A percentile compares a stretch with the other conserved stretches of the same genome.
phyloP scores from a whole-genome alignment of 495 filamentous ascomycete genomes.

The Daldinia decipiens region DNA sequence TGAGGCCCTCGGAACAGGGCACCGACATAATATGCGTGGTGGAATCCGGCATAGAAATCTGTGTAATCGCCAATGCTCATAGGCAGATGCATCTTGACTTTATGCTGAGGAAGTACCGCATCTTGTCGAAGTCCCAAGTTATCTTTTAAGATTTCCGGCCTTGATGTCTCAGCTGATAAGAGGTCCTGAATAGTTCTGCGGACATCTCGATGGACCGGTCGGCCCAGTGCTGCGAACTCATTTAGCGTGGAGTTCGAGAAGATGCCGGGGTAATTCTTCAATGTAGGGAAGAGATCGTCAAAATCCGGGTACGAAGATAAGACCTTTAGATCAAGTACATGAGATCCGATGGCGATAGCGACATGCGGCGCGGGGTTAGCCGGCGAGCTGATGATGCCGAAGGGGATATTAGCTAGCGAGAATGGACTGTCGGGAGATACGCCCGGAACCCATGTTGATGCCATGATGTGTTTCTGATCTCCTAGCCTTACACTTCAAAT shows the following conservation, averaged over 20 bases:
- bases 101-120: slow-evolving; percentile 61
- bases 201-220: slow-evolving; percentile 74
- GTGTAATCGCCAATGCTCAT: slow-evolving; percentile 95
- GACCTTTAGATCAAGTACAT: slow-evolving; percentile 78
- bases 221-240: slow-evolving; percentile 81
- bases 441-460: slow-evolving; percentile 52
- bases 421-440: slow-evolving; percentile 63
- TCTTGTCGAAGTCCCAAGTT: slow-evolving; percentile 46
- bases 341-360: slow-evolving; percentile 81
- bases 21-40: slow-evolving; percentile 88
- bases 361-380: slow-evolving; percentile 65
- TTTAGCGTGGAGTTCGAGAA: slow-evolving; percentile 81
- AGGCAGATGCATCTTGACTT: slow-evolving; percentile 79
- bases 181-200: slow-evolving; percentile 78
- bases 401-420: slow-evolving; percentile 90
- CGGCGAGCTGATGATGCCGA: slow-evolving; percentile 82
- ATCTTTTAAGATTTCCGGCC: slow-evolving; percentile 49
- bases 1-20: slow-evolving; percentile 82
- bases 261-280: slow-evolving; percentile 67
- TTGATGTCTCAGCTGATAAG: slow-evolving; percentile 64
- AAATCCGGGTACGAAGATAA: slow-evolving; percentile 70
- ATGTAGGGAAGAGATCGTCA: slow-evolving; percentile 62
- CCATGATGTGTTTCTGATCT: slow-evolving; percentile 26
- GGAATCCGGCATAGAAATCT: slow-evolving; percentile 93
- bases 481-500: not conserved